These are phyloP conservation scores for Penicillium corylophilum DNA, from an alignment of 2,329 filamentous ascomycete species.

Conservation along the genomic window DNA sequence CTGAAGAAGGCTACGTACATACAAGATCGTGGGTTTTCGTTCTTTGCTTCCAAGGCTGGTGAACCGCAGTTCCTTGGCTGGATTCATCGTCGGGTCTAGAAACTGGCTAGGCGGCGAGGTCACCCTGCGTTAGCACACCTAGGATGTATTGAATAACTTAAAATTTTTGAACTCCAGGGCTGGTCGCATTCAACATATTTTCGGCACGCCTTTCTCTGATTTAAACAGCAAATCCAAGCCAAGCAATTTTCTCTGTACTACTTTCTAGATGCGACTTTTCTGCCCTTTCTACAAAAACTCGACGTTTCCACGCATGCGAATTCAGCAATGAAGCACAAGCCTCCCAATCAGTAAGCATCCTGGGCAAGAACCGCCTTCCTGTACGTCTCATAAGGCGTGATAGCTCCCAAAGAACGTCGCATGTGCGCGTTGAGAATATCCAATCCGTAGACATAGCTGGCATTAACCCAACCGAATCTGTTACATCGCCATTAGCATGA, in stretches of 20 bases:
- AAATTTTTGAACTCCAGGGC: too few species aligned
- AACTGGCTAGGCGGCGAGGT: too few species aligned
- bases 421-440: slow-evolving; percentile 86
- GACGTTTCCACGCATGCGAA: background rate
- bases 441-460: slow-evolving; percentile 91
- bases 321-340: background rate
- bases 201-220: background rate
- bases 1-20: background rate
- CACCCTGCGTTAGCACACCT: too few species aligned
- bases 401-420: slow-evolving; percentile 79
- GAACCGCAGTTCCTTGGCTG: too few species aligned
- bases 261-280: slow-evolving; percentile 4
- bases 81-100: too few species aligned
- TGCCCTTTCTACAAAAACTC: slow-evolving; percentile 1
- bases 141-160: too few species aligned
- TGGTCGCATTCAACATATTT: too few species aligned
- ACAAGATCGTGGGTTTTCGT: background rate
- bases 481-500: slow-evolving; percentile 9
- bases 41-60: too few species aligned
- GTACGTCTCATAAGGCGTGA: slow-evolving; percentile 84
- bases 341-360: slow-evolving; percentile 18
- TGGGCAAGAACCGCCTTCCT: slow-evolving; percentile 59
- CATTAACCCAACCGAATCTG: slow-evolving; percentile 98
- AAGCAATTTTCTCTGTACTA: background rate
- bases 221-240: background rate